Evolutionary conservation across 2,329 filamentous ascomycete species (phyloP).

Genomic region (Trichothecium sympodiale): DNA sequence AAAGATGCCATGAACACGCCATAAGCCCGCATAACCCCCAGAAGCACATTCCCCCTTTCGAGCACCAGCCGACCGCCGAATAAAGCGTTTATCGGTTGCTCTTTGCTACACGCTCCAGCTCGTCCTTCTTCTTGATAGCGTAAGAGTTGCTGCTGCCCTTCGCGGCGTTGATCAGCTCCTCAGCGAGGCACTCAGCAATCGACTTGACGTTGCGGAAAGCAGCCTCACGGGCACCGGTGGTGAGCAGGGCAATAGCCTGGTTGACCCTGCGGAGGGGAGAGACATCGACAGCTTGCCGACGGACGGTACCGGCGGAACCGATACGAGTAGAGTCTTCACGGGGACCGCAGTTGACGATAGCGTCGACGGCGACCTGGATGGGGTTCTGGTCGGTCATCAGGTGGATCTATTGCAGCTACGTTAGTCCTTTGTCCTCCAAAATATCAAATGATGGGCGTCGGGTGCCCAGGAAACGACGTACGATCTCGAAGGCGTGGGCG

Average conservation of each 20-base stretch:
- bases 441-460: slow-evolving; percentile 2
- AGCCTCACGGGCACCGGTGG: slow-evolving; percentile 96
- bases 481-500: slow-evolving; percentile 98
- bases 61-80: background rate
- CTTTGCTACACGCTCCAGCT: slow-evolving; percentile 99
- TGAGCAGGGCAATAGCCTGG: slow-evolving; percentile 98
- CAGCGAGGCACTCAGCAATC: slow-evolving; percentile 97
- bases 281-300: slow-evolving; percentile 99
- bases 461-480: slow-evolving; percentile 41
- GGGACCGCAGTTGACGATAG: slow-evolving; percentile 99
- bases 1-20: slow-evolving; percentile 34
- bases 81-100: slow-evolving; percentile 84
- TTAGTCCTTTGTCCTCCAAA: slow-evolving; percentile 13
- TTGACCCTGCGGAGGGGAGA: slow-evolving; percentile 99
- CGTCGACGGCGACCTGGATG: slow-evolving; percentile 98
- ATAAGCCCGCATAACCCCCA: slow-evolving; percentile 22
- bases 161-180: slow-evolving; percentile 99
- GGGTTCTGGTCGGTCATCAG: slow-evolving; percentile 99
- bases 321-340: slow-evolving; percentile 99
- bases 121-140: slow-evolving; percentile 99
- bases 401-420: slow-evolving; percentile 62
- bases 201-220: slow-evolving; percentile 99
- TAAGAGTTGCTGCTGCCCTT: slow-evolving; percentile 99
- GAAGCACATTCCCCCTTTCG: slow-evolving; percentile 2
- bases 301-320: slow-evolving; percentile 97